phyloP scores from a whole-genome alignment of 345 rosid genomes.

The Limnanthes douglasii region DNA sequence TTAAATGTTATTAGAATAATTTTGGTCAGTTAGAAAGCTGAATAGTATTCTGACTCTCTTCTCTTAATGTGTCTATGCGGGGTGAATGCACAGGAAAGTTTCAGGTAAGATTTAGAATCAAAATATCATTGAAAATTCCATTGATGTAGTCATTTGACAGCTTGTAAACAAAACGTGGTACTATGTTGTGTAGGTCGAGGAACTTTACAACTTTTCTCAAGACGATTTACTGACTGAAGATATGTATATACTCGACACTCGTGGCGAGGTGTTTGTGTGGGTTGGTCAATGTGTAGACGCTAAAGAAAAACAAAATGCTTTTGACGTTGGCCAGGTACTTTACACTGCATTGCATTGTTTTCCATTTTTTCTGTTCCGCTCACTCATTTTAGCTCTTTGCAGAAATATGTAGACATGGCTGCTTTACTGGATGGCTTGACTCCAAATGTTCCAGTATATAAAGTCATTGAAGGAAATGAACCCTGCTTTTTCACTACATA shows the following conservation, averaged over 20 bases:
- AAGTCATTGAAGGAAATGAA: slow-evolving; percentile 91
- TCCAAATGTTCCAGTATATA: slow-evolving; percentile 75
- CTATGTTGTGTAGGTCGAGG: slow-evolving; percentile 58
- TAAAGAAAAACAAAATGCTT: slow-evolving; percentile 79
- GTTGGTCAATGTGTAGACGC: slow-evolving; percentile 79
- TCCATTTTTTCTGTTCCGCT: slow-evolving; percentile 5
- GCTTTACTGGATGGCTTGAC: slow-evolving; percentile 69
- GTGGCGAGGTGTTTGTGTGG: slow-evolving; percentile 96
- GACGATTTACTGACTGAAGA: slow-evolving; percentile 97
- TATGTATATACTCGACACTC: slow-evolving; percentile 79
- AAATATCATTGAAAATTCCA: slow-evolving; percentile 7
- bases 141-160: slow-evolving; percentile 6
- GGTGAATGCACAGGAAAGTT: slow-evolving; percentile 71
- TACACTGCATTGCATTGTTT: slow-evolving; percentile 2
- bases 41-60: slow-evolving; percentile 20
- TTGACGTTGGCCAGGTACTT: slow-evolving; percentile 84
- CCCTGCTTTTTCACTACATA: slow-evolving; percentile 83
- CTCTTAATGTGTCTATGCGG: slow-evolving; percentile 16
- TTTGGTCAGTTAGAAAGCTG: slow-evolving; percentile 8
- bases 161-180: slow-evolving; percentile 8
- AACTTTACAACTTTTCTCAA: slow-evolving; percentile 82
- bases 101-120: slow-evolving; percentile 50
- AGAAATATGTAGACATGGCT: slow-evolving; percentile 79
- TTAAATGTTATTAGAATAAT: slow-evolving; percentile 1
- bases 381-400: slow-evolving; percentile 19